Conservation (phyloP, 768 basidiomycete species). For the Serendipita sp. region DNA sequence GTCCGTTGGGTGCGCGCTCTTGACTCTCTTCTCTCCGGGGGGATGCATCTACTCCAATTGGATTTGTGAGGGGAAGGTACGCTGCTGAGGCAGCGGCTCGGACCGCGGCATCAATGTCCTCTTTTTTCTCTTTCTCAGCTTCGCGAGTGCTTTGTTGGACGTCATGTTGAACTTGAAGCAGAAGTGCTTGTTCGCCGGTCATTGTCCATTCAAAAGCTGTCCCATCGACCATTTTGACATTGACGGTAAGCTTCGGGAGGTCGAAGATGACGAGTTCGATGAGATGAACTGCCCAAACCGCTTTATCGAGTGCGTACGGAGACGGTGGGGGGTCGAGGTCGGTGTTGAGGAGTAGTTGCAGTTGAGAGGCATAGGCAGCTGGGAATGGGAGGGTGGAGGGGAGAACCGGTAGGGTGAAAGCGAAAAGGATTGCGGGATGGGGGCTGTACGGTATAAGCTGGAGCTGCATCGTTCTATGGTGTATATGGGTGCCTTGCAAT, state of each 20-base stretch:
- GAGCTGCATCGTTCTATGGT: not conserved
- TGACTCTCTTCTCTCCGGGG: not conserved
- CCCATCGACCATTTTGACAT: constrained; percentile 1
- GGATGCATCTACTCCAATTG: not conserved
- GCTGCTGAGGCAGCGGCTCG: not conserved
- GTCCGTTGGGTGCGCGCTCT: not conserved
- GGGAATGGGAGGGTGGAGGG: not conserved
- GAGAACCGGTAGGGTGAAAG: not conserved
- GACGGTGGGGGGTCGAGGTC: constrained; percentile 2
- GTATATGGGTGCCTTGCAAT: not conserved
- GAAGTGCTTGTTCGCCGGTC: not conserved
- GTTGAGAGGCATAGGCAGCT: not conserved
- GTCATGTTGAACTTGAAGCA: not conserved
- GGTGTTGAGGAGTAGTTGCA: not conserved
- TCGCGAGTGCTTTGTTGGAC: not conserved
- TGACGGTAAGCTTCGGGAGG: not conserved
- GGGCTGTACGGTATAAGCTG: not conserved
- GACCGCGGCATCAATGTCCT: not conserved
- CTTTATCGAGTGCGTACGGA: constrained; percentile 3
- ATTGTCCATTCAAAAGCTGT: not conserved
- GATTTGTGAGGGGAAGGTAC: not conserved
- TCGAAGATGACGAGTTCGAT: constrained; percentile 2
- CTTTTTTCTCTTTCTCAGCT: not conserved
- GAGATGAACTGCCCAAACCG: not conserved
- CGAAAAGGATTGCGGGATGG: not conserved